Evolutionary conservation across 495 filamentous ascomycete species (phyloP).

Genomic region (Niebla homalea): DNA sequence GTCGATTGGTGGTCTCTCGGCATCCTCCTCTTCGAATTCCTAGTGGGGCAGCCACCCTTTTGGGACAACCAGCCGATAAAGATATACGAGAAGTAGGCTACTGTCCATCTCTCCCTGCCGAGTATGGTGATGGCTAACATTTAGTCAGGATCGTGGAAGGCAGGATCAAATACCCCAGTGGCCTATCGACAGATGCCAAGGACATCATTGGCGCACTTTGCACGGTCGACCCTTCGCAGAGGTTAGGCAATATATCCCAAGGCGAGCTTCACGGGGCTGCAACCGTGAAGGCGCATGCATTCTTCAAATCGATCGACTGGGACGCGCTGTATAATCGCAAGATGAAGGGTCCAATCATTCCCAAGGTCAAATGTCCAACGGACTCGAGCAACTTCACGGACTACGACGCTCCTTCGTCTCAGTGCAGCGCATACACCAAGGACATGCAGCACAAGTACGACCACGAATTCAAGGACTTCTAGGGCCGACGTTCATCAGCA

Average conservation of each 20-base stretch:
- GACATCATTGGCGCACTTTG: conserved; percentile 77
- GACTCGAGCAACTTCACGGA: conserved; percentile 87
- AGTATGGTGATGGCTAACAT: not conserved
- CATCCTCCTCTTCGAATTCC: conserved; percentile 90
- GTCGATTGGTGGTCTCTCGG: conserved; percentile 99
- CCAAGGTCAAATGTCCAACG: conserved; percentile 62
- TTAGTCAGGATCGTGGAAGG: conserved; percentile 55
- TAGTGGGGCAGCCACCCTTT: conserved; percentile 92
- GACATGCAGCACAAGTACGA: conserved; percentile 68
- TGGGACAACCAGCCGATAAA: conserved; percentile 94
- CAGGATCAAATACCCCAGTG: conserved; percentile 52
- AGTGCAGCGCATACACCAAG: conserved; percentile 50
- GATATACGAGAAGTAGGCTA: conserved; percentile 72
- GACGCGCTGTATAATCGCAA: conserved; percentile 60
- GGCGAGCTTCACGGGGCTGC: conserved; percentile 48
- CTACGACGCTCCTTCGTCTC: conserved; percentile 52
- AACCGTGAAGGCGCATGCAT: conserved; percentile 75
- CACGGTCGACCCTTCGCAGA: conserved; percentile 74
- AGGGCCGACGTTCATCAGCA: not conserved
- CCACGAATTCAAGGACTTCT: conserved; percentile 68
- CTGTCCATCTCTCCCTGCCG: not conserved
- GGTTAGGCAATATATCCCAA: conserved; percentile 68
- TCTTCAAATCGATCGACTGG: conserved; percentile 78
- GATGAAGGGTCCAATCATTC: conserved; percentile 72
- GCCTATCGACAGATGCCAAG: conserved; percentile 62